Base-by-base conservation (phyloP, 2,329 filamentous ascomycete genomes). In the Ophiostoma triangulosporum region DNA sequence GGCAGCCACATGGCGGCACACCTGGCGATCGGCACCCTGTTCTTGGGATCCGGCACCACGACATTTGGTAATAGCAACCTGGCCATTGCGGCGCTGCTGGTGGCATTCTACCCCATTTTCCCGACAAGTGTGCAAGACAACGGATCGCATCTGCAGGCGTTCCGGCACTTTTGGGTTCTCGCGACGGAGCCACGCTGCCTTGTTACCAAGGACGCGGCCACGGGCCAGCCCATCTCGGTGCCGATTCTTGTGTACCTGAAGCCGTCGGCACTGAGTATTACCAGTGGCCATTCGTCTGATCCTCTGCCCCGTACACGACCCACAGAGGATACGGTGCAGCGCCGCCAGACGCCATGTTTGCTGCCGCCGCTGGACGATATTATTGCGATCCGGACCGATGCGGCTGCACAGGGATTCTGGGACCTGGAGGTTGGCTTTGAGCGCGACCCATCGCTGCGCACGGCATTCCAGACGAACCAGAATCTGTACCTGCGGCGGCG, bases 81-180 rank as follows among this genome's bases (percentile, higher is more conserved):
- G 52, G 90, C 91, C 9, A 82, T 95, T 49, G 91, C 88, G 1
- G 81, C 88, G 12, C 74, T 98, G 6, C 78, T 98, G 7, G 84
- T 93, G 43, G 85, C 93, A 1, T 95, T 98, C 66, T 98, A 98
- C 63, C 93, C 93, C 0, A 76, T 96, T 20, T 96, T 95, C 65
- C 93, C 93, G 0, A 84, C 80, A 9, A 84, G 81, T 29, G 87
- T 97, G 2, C 85, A 95, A 62, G 93, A 98, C 69, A 97, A 97
- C 64, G 85, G 87, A 59, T 89, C 88, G 11, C 93, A 98, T 62
- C 75, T 98, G 6, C 93, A 98, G 70, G 93, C 94, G 3, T 93
- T 98, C 70, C 82, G 94, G 5, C 91, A 98, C 68, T 86, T 98
- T 63, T 98, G 93, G 93, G 91, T 95, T 11, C 75, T 98, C 3